Base-by-base conservation (phyloP, 1,284 basidiomycete species). In the Mycosarcoma maydis region DNA sequence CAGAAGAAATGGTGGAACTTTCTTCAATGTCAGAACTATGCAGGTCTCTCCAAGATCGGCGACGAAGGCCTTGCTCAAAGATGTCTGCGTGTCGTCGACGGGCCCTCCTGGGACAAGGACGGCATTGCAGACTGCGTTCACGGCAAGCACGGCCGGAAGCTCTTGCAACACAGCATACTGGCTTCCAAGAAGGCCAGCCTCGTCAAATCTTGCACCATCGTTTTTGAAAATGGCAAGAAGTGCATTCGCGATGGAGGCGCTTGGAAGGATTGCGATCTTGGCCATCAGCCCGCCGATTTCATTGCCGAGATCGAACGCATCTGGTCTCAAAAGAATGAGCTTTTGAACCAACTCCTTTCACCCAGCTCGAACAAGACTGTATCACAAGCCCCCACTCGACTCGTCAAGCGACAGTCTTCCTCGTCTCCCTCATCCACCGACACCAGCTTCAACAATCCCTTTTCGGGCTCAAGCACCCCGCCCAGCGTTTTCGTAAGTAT, bases 401-500 rank as follows among this genome's bases (percentile, higher is more conserved):
- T 52, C 26, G 27, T 43, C 41, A 64, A 60, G 48, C 53, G 62
- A 20, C 62, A 66, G 27, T 53, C 55, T 6, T 42, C 36, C 7
- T 20, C 36, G 9, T 37, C 66, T 29, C 46, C 66, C 3, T 37
- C 56, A 7, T 5, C 41, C n/a, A 44, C 50, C 45, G 40, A 47
- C 30, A 32, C 26, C 16, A 47, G 49, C 20, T 57, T 51, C 42
- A 48, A 20, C 37, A 61, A 53, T 30, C 49, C 45, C 20, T 53
- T 54, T 37, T 38, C 42, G 4, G 59, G 57, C 11, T 69, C 65
- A 2, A 45, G 58, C 24, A 67, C 73, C n/a, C 73, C 75, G 3
- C 65, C 75, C 8, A 75, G 72, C 49, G 73, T 75, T 23, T 77
- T 77, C 49, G 73, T 76, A 69, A 76, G 74, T 76, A 34, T 17